Evolutionary conservation across 345 rosid species (phyloP).

Genomic region (Euphorbia pulcherrima): DNA sequence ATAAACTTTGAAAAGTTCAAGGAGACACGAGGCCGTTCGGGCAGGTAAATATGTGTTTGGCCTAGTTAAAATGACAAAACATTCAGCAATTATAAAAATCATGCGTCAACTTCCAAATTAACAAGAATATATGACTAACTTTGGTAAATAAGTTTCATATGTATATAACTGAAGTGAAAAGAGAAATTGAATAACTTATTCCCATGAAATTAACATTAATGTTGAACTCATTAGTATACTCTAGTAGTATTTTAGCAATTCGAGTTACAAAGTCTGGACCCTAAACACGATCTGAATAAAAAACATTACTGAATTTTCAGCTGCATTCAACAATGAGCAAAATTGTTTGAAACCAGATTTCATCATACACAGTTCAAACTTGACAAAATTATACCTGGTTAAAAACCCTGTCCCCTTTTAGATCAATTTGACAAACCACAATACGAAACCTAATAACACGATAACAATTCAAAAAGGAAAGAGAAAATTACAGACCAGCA

Average conservation of each 20-base stretch:
- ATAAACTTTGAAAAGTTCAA: too few species aligned
- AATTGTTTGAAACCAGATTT: not conserved
- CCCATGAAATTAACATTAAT: not conserved
- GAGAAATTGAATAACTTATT: too few species aligned
- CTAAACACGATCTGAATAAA: not conserved
- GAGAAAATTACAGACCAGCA: constrained; percentile 47
- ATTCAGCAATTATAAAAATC: not conserved
- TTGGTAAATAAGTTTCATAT: not conserved
- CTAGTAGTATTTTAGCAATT: not conserved
- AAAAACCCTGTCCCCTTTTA: not conserved
- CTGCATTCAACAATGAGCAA: not conserved
- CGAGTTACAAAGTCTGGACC: not conserved
- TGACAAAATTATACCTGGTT: not conserved
- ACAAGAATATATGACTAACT: not conserved
- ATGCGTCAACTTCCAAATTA: not conserved
- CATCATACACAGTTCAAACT: not conserved
- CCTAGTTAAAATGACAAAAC: too few species aligned
- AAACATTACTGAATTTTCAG: not conserved
- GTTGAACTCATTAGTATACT: too few species aligned
- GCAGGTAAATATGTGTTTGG: too few species aligned
- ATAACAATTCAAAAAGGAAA: not conserved
- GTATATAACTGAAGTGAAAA: not conserved
- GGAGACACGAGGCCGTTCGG: too few species aligned
- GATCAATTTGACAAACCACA: not conserved
- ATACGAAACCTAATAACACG: not conserved